Base-by-base conservation (phyloP, 208 protist species). In the Strigomonas culicis region DNA sequence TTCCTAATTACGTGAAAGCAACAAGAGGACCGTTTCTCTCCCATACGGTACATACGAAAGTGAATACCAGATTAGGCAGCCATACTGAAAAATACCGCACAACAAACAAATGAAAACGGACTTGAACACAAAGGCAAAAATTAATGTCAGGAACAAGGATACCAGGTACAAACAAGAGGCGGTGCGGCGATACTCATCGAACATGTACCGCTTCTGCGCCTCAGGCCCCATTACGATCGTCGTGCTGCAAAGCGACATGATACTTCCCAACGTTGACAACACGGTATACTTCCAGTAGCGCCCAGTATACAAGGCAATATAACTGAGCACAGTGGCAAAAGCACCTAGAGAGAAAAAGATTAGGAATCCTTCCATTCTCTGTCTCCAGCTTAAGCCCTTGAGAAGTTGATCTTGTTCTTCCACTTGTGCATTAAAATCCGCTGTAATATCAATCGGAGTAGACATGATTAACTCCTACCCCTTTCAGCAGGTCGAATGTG, bases 31-130 rank as follows among this genome's bases (percentile, higher is more conserved):
- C 6, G 76, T 76, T 53, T 95, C 85, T 21, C 79, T 77, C 15
- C 88, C 92, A 58, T 93, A 95, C 19, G 92, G 92, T 24, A 97
- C 75, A 68, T 96, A 97, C 0, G 88, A 94, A 17, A 97, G 80
- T 13, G 82, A 86, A 69, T 97, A 97, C 92, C 92, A 97, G 55
- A 86, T 66, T 11, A 97, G 64, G 8, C 81, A 77, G 2, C 56
- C 58, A 57, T 96, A 97, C 75, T 97, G 90, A 1, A 93, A 25
- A 22, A 95, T 41, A n/a, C 86, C 82, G 31, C 79, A 92, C 2
- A 92, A 24, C 0, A 83, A 25, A 58, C 86, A 94, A 34, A 93
- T 60, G 39, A 93, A 59, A 8, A 80, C 68, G 0, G 87, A 93
- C 34, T 79, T 63, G 46, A 82, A 89, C 8, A 60, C 51, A 22